These are phyloP conservation scores for Macrolepiota fuliginosa DNA, from an alignment of 768 basidiomycete species.

Conservation along the genomic window DNA sequence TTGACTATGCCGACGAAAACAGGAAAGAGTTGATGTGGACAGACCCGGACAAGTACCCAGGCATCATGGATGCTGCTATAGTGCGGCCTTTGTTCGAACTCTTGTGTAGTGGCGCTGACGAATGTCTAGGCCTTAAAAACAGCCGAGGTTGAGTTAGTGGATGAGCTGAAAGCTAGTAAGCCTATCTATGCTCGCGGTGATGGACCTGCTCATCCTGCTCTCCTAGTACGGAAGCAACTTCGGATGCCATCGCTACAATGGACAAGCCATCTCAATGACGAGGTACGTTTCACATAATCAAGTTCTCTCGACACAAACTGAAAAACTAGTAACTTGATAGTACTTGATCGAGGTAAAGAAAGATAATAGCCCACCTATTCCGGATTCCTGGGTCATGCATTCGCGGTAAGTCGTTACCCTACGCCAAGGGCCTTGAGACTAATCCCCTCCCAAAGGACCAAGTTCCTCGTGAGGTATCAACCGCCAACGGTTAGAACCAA, in stretches of 20 bases:
- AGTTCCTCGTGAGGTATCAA: constrained; percentile 58
- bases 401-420: constrained; percentile 46
- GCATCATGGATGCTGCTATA: constrained; percentile 54
- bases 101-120: background rate
- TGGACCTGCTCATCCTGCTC: background rate
- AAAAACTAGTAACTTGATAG: constrained; percentile 33
- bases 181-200: constrained; percentile 3
- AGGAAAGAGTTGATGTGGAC: constrained; percentile 72
- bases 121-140: constrained; percentile 56
- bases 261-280: constrained; percentile 62
- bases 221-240: constrained; percentile 66
- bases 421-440: too few species aligned
- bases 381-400: constrained; percentile 59
- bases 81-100: constrained; percentile 39
- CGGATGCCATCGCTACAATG: constrained; percentile 74
- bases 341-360: constrained; percentile 80
- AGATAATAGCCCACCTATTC: constrained; percentile 46
- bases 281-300: constrained; percentile 41
- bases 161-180: constrained; percentile 69
- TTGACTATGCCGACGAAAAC: constrained; percentile 63
- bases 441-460: background rate
- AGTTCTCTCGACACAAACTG: background rate
- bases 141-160: constrained; percentile 67
- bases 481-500: constrained; percentile 63
- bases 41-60: constrained; percentile 42